Evolutionary conservation across 352 stramenopile species (phyloP), one percentile per base, ranked within the genome.

Genomic region (Phytopythium vexans): DNA sequence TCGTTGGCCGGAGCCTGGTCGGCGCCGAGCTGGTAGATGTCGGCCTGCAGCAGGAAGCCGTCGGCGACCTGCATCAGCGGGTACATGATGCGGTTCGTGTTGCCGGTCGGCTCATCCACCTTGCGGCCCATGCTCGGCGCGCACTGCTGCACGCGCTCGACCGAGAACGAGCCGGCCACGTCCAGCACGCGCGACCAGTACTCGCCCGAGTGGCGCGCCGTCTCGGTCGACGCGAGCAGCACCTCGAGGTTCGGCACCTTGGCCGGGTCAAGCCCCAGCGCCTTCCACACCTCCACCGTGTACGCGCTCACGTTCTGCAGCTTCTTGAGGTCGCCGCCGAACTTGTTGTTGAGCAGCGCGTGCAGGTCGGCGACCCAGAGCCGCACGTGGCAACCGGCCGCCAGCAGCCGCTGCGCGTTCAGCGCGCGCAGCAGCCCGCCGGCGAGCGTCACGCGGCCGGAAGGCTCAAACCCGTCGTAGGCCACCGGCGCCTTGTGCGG

Each of bases 321-420:
- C 79, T 99, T 99, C 64, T 97, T 95, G 7, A 98, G 72, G 71
- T 99, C 96, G 46, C 96, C 96, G 50, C 95, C 96, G 81, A 99
- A 98, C 79, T 99, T 99, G 81, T 99, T 98, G 75, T 99, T 99
- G 74, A 99, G 96, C 56, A 99, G 79, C 21, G 97, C 97, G 78
- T 99, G 98, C 83, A 96, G 97, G 79, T 99, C 97, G 6, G 97
- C 97, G 8, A 99, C 95, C 84, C 97, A 98, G 64, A 99, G 98
- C 65, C 97, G 94, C 66, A 99, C 98, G 38, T 94, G 95, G 43
- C 93, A 97, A 31, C 96, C 97, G 8, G 85, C 82, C 5, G 68
- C 71, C 32, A 97, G 97, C 12, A 94, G 68, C n/a, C 80, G 72
- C 56, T 77, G 68, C 43, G 98, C 96, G 68, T 99, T 99, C 56